These are phyloP conservation scores for Alternaria gaisen DNA, from an alignment of 2,329 filamentous ascomycete species.

Conservation along the genomic window DNA sequence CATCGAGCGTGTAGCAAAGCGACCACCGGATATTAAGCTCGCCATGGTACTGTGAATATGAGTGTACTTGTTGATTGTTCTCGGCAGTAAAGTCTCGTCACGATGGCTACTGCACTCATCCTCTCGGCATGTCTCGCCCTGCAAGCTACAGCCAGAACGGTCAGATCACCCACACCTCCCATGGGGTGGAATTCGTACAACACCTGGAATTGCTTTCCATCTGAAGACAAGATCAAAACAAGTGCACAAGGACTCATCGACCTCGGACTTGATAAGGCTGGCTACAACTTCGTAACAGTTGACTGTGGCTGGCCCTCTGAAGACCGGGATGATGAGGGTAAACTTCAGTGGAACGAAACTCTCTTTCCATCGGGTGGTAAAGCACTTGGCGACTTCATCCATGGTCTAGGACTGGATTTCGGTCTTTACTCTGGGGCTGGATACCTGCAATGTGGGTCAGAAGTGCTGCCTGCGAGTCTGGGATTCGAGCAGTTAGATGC, in stretches of 20 bases:
- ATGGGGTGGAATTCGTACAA: slow-evolving; percentile 69
- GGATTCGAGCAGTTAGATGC: slow-evolving; percentile 68
- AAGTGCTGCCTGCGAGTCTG: slow-evolving; percentile 55
- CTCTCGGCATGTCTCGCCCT: slow-evolving; percentile 14
- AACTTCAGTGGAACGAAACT: slow-evolving; percentile 60
- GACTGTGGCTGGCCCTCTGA: slow-evolving; percentile 67
- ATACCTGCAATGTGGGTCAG: slow-evolving; percentile 52
- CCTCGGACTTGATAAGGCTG: slow-evolving; percentile 60
- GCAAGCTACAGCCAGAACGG: slow-evolving; percentile 24
- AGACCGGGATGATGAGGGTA: slow-evolving; percentile 54
- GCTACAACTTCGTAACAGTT: slow-evolving; percentile 65
- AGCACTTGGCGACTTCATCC: slow-evolving; percentile 61
- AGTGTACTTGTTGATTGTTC: no score
- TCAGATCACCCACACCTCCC: slow-evolving; percentile 37
- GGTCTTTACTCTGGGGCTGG: slow-evolving; percentile 62
- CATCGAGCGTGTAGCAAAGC: slow-evolving; percentile 1
- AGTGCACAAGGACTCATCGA: slow-evolving; percentile 65
- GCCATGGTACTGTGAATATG: background rate
- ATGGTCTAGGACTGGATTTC: slow-evolving; percentile 60
- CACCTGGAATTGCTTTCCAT: slow-evolving; percentile 61
- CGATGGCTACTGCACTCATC: slow-evolving; percentile 1
- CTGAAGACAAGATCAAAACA: slow-evolving; percentile 58
- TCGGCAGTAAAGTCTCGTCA: background rate
- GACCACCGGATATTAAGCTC: slow-evolving; percentile 3
- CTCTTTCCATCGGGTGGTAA: slow-evolving; percentile 62